Evolutionary conservation across 2,329 filamentous ascomycete species (phyloP).

Genomic region (Cladophialophora yegresii): DNA sequence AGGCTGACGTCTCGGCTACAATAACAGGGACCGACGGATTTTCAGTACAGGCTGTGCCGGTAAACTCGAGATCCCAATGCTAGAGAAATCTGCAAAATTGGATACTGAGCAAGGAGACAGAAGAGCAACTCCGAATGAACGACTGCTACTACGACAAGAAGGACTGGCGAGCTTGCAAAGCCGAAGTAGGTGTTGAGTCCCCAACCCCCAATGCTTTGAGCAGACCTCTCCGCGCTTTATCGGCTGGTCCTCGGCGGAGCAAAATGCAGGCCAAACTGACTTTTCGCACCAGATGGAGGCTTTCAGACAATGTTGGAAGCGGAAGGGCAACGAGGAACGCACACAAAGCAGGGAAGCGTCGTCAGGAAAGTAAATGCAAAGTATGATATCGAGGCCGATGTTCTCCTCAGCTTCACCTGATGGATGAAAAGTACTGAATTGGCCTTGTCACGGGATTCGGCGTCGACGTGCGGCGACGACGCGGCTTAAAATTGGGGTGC

Average conservation of each 20-base stretch:
- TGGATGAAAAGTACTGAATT: background rate
- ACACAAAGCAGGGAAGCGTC: constrained; percentile 70
- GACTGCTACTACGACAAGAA: constrained; percentile 96
- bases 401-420: constrained; percentile 3
- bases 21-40: constrained; percentile 87
- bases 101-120: constrained; percentile 50
- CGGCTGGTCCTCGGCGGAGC: constrained; percentile 12
- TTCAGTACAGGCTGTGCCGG: constrained; percentile 93
- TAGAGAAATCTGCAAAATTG: background rate
- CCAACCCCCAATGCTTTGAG: constrained; percentile 20
- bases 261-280: background rate
- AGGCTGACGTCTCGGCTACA: constrained; percentile 1
- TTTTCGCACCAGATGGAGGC: constrained; percentile 70
- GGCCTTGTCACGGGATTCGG: constrained; percentile 29
- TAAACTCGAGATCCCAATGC: constrained; percentile 8
- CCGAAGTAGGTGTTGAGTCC: constrained; percentile 67
- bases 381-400: background rate
- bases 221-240: constrained; percentile 1
- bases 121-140: constrained; percentile 85
- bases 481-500: background rate
- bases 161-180: constrained; percentile 86
- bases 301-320: constrained; percentile 90
- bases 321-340: constrained; percentile 79
- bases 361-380: constrained; percentile 5
- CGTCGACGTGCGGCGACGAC: constrained; percentile 15